Percentiles rank a stretch among this genome's conserved stretches.
Evolutionary conservation across 2,329 filamentous ascomycete genomes (phyloP).

Genomic region (Venturia asperata): DNA sequence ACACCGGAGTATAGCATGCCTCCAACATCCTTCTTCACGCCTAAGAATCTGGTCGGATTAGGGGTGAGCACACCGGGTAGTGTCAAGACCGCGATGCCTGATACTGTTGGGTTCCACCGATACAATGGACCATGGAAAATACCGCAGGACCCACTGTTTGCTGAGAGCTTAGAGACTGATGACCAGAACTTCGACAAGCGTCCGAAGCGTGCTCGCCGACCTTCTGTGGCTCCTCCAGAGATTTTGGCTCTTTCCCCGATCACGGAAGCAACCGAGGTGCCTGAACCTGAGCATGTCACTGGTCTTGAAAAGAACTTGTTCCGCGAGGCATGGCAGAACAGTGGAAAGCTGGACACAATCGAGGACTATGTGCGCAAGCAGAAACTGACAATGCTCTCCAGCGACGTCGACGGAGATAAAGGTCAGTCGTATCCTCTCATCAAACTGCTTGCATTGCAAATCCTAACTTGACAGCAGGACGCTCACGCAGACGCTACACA

Average conservation of each 20-base stretch:
- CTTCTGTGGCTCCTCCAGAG: neutral
- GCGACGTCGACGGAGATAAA: neutral
- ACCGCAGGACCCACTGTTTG: neutral
- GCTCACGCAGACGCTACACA: neutral
- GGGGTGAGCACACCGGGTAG: neutral
- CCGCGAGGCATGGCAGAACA: neutral
- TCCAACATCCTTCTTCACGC: neutral
- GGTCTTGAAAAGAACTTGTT: neutral
- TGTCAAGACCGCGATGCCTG: neutral
- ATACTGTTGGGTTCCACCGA: neutral
- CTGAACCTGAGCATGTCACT: neutral
- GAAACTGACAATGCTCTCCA: neutral
- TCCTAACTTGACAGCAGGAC: neutral
- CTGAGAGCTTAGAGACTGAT: neutral
- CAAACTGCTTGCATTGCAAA: neutral
- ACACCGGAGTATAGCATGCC: neutral
- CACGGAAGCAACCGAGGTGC: neutral
- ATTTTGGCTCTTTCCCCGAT: neutral
- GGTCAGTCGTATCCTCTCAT: neutral
- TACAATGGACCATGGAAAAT: neutral
- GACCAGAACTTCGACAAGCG: neutral
- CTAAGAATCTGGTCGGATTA: neutral
- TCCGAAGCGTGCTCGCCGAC: neutral
- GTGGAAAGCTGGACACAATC: neutral
- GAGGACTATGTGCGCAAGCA: slow-evolving; percentile 9